Evolutionary conservation across 768 basidiomycete genomes (phyloP).

Genomic region (Psilocybe tampanensis): DNA sequence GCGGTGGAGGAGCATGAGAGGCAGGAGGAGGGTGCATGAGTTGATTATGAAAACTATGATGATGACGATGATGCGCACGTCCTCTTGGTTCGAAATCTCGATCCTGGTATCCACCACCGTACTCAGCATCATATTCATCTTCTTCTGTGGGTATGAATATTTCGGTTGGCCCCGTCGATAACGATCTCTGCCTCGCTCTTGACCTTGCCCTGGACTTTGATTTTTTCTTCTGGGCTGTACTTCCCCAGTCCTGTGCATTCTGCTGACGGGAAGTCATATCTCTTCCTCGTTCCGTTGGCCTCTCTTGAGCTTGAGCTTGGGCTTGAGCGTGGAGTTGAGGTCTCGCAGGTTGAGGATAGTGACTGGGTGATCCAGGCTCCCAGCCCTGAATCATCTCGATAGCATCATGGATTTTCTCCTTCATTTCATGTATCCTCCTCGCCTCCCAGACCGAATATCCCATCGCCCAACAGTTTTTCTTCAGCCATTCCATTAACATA

Average conservation of each 20-base stretch:
- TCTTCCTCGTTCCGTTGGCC: neutral
- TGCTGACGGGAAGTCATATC: neutral
- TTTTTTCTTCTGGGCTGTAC: neutral
- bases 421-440: constrained; percentile 45
- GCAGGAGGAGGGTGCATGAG: neutral
- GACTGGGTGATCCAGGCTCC: constrained; percentile 13
- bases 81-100: neutral
- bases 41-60: neutral
- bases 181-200: too few species aligned
- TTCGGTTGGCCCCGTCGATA: neutral
- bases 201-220: constrained; percentile 7
- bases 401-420: constrained; percentile 56
- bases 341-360: neutral
- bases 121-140: neutral
- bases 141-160: constrained; percentile 16
- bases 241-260: neutral
- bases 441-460: constrained; percentile 53
- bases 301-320: too few species aligned
- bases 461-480: constrained; percentile 64
- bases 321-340: too few species aligned
- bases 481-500: constrained; percentile 59
- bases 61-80: neutral
- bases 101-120: neutral
- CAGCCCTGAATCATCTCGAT: constrained; percentile 37
- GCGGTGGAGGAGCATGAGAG: too few species aligned